Percentiles rank a stretch among this genome's conserved stretches.
Evolutionary conservation across 495 filamentous ascomycete species (phyloP).

Genomic region (Clavariopsis aquatica): DNA sequence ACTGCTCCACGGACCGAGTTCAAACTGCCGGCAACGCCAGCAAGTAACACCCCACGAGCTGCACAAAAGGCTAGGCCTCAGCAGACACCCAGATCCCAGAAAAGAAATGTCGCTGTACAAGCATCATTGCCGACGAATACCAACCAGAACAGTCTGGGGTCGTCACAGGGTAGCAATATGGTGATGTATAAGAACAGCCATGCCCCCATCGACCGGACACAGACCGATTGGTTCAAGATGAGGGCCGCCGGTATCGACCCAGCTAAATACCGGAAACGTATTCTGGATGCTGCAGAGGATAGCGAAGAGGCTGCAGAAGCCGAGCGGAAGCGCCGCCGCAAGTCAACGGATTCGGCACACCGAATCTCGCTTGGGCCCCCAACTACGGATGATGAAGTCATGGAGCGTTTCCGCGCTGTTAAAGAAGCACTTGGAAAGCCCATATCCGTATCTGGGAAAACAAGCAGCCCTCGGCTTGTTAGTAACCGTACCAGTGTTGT

Average conservation of each 20-base stretch:
- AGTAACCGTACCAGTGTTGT: neutral
- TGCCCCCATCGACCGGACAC: conserved; percentile 41
- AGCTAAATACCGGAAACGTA: conserved; percentile 28
- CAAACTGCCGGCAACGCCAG: conserved; percentile 15
- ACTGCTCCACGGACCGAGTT: neutral
- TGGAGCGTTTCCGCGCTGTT: conserved; percentile 34
- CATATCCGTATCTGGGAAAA: neutral
- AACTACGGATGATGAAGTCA: conserved; percentile 41
- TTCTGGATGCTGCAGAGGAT: neutral
- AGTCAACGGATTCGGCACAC: neutral
- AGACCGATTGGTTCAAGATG: conserved; percentile 50
- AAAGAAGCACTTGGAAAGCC: neutral
- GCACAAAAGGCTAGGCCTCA: no score
- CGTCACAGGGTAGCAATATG: neutral
- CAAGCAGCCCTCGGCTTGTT: neutral
- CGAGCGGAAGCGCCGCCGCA: neutral
- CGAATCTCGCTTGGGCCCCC: conserved; percentile 18
- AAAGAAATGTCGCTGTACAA: conserved; percentile 8
- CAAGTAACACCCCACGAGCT: neutral
- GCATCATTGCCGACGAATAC: conserved; percentile 1
- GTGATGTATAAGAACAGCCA: conserved; percentile 24
- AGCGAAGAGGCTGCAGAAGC: conserved; percentile 2
- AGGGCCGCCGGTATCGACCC: conserved; percentile 49
- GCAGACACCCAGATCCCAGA: neutral
- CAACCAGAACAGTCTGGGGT: neutral